Percentiles rank a stretch among this genome's conserved stretches.
phyloP scores from a whole-genome alignment of 1,284 basidiomycete genomes.

The Rhodotorula mucilaginosa region DNA sequence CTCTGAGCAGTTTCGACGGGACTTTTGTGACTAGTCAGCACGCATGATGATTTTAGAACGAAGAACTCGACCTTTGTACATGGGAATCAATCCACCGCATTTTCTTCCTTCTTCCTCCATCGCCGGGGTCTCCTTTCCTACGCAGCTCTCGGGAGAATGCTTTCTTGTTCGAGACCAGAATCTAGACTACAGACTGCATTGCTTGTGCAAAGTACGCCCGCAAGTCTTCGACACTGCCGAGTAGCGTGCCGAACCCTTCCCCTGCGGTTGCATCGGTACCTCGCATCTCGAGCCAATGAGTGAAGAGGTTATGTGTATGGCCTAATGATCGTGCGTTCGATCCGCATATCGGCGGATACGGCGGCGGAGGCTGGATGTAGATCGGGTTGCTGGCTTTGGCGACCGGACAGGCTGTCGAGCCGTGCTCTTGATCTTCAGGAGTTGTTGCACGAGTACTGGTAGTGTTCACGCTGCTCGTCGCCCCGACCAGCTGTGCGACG shows the following conservation, averaged over 20 bases:
- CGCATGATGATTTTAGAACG: background rate
- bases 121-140: background rate
- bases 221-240: background rate
- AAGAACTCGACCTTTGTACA: background rate
- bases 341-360: constrained; percentile 59
- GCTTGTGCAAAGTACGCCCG: background rate
- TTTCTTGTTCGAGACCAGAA: background rate
- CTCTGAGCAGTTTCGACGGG: background rate
- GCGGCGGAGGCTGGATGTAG: constrained; percentile 55
- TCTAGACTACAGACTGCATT: background rate
- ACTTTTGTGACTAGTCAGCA: background rate
- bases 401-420: too few relatives aligned
- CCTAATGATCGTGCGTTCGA: constrained; percentile 51
- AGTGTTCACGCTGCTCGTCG: too few relatives aligned
- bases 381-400: too few relatives aligned
- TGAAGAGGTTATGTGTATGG: constrained; percentile 62
- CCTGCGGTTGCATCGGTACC: background rate
- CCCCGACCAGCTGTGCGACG: too few relatives aligned
- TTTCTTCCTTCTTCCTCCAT: background rate
- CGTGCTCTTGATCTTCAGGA: too few relatives aligned
- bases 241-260: constrained; percentile 1
- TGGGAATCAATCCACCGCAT: background rate
- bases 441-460: too few relatives aligned
- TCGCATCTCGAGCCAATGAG: constrained; percentile 60
- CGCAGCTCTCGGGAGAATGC: background rate